Percentiles rank a stretch among this genome's conserved stretches.
Conservation (phyloP, 2,329 filamentous ascomycete species). For the Hortaea sp. region DNA sequence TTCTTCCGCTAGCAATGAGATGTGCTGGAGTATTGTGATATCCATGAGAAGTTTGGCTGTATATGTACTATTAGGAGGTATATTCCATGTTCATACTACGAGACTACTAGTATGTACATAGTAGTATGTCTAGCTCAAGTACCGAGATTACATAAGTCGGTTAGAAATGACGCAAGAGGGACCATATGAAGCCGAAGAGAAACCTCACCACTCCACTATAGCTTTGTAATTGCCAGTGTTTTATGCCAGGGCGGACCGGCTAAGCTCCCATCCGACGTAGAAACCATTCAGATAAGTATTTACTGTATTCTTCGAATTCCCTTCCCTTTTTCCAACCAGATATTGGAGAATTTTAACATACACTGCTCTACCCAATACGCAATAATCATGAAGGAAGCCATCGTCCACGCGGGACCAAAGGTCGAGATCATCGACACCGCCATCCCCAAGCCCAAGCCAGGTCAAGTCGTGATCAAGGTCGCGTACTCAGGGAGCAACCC, state of each 20-base stretch:
- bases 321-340: neutral
- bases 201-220: neutral
- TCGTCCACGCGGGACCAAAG: conserved; percentile 14
- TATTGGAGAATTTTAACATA: neutral
- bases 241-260: neutral
- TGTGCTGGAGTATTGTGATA: no score
- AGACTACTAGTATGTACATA: no score
- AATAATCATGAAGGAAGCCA: conserved; percentile 20
- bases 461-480: conserved; percentile 18
- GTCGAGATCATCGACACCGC: conserved; percentile 17
- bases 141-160: no score
- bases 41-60: no score
- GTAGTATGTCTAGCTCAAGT: no score
- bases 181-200: no score
- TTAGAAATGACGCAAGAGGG: no score
- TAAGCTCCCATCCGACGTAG: neutral
- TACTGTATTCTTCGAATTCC: no score
- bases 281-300: neutral
- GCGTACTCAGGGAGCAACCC: conserved; percentile 17
- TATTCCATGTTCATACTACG: no score
- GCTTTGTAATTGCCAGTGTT: neutral
- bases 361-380: neutral
- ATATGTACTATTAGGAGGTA: no score
- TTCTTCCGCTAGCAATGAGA: no score
- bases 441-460: conserved; percentile 14